Evolutionary conservation across 352 stramenopile species (phyloP).

Genomic region (Aphanomyces cochlioides): DNA sequence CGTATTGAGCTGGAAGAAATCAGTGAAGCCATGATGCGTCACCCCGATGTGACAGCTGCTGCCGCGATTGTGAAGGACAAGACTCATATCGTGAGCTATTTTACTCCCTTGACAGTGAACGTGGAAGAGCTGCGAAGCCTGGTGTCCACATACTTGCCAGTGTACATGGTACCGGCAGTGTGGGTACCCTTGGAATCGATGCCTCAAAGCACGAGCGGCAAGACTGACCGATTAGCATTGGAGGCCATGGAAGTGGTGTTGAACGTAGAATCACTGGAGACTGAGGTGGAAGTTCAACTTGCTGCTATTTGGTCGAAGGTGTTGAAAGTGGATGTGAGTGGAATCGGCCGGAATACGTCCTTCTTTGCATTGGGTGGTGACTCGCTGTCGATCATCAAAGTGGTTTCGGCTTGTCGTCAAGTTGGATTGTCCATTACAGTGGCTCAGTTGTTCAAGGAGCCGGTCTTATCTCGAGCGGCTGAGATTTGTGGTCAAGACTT

Average conservation of each 20-base stretch:
- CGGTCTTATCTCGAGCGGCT: too few species aligned
- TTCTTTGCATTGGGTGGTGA: slow-evolving; percentile 86
- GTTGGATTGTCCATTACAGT: too few species aligned
- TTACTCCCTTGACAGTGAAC: too few species aligned
- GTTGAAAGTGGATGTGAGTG: slow-evolving; percentile 55
- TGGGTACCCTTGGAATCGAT: slow-evolving; percentile 76
- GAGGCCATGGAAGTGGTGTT: slow-evolving; percentile 68
- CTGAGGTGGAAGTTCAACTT: slow-evolving; percentile 55
- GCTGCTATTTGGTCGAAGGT: slow-evolving; percentile 62
- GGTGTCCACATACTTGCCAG: slow-evolving; percentile 69
- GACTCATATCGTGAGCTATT: too few species aligned
- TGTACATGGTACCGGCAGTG: slow-evolving; percentile 79
- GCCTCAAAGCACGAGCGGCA: slow-evolving; percentile 84
- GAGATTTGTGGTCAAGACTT: too few species aligned
- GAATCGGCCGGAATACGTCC: slow-evolving; percentile 50
- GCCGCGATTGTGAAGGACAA: too few species aligned
- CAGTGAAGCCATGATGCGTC: too few species aligned
- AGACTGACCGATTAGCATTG: slow-evolving; percentile 87
- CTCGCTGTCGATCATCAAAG: slow-evolving; percentile 6
- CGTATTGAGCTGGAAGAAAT: too few species aligned
- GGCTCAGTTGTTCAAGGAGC: too few species aligned
- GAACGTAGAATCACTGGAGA: slow-evolving; percentile 43
- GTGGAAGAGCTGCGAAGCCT: slow-evolving; percentile 52
- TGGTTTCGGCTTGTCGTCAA: slow-evolving; percentile 1
- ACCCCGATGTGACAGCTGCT: too few species aligned